Evolutionary conservation across 2,329 filamentous ascomycete species (phyloP), one percentile per base, ranked within the genome.

Genomic region (Fusarium sublunatum): DNA sequence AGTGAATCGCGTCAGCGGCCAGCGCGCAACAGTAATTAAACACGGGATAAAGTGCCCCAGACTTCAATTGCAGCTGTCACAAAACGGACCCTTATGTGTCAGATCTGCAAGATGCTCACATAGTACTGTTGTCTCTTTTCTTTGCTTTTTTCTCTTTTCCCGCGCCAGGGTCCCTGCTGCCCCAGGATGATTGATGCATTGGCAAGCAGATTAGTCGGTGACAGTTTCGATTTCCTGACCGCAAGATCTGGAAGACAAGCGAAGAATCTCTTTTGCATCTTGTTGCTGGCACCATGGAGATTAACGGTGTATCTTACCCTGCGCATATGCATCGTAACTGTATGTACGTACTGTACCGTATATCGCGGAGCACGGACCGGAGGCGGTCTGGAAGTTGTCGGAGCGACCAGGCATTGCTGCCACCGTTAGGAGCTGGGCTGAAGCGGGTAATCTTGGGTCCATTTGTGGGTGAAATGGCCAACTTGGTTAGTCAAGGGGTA

Each of bases 371-470:
- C 54, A 50, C 46, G 48, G 38, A 29, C 44, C 11, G 36, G 28
- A 50, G 52, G 62, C 62, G 62, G 61, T 65, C 62, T 65, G 62
- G 52, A 36, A 54, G 47, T 51, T 65, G 32, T 65, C 61, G 47
- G 61, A 32, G 44, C 46, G 61, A 42, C 48, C 40, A 61, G 38
- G 49, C 41, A 15, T 13, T 43, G 24, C 15, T 44, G 25, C 32
- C 34, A 10, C 24, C 41, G 12, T 28, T 40, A 34, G n/a, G 38
- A 28, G 40, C 38, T 65, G 35, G 46, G 19, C 40, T 26, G 52
- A 42, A 47, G 32, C 36, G 52, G 28, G 40, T 26, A 11, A 36
- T 32, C 42, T 31, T 32, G 10, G 12, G 26, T 29, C 35, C 42
- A 8, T 29, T 29, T 29, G 31, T 28, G 28, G 36, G 41, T 42